Conservation (phyloP, 1,284 basidiomycete genomes). For the Porogramme epimiltina region DNA sequence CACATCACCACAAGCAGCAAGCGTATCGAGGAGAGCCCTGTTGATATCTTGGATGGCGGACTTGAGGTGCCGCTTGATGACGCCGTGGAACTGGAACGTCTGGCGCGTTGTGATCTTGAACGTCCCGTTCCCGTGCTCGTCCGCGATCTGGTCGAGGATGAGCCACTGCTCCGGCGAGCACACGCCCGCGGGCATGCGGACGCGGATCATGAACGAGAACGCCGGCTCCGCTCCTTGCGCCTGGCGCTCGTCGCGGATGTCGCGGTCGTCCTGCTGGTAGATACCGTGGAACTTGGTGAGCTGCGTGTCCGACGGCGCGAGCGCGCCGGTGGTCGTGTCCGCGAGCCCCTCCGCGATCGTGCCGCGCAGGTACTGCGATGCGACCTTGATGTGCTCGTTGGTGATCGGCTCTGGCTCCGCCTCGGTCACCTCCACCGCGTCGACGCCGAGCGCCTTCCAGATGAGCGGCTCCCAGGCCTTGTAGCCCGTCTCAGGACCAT, state of each 20-base stretch:
- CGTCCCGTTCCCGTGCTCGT: conserved; percentile 92
- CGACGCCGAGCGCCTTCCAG: conserved; percentile 96
- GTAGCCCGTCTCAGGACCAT: conserved; percentile 96
- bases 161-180: conserved; percentile 93
- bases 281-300: conserved; percentile 99
- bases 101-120: conserved; percentile 98
- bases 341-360: conserved; percentile 92
- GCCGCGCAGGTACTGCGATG: conserved; percentile 91
- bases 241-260: conserved; percentile 96
- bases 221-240: conserved; percentile 94
- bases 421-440: conserved; percentile 87
- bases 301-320: conserved; percentile 90
- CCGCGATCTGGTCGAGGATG: conserved; percentile 93
- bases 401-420: conserved; percentile 96
- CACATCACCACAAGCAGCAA: conserved; percentile 98
- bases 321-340: conserved; percentile 87
- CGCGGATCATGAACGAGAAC: conserved; percentile 98
- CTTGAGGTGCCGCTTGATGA: conserved; percentile 97
- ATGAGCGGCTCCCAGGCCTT: conserved; percentile 91
- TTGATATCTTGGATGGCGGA: conserved; percentile 97
- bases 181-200: conserved; percentile 94
- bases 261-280: conserved; percentile 97
- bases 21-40: conserved; percentile 88
- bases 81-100: conserved; percentile 99
- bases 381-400: conserved; percentile 99